Percentiles rank a stretch among this genome's conserved stretches.
Conservation (phyloP, 2,329 filamentous ascomycete species). For the Colletotrichum sp. region DNA sequence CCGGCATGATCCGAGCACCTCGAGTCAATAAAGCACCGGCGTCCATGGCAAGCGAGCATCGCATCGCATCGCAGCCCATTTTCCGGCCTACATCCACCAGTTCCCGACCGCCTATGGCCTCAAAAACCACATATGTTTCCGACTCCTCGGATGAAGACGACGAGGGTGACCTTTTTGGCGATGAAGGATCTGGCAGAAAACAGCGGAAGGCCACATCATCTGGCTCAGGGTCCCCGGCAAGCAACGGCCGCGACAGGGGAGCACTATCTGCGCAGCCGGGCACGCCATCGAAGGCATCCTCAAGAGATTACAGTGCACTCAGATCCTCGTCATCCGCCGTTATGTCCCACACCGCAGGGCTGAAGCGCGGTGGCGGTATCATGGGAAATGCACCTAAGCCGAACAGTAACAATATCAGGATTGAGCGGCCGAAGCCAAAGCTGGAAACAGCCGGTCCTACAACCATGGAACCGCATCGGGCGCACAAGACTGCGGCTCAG, state of each 20-base stretch:
- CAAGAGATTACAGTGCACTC: not conserved
- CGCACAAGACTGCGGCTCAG: not conserved
- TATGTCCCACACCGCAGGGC: not conserved
- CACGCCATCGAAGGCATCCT: not conserved
- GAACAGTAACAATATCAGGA: constrained; percentile 12
- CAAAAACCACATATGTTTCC: constrained; percentile 40
- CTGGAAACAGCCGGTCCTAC: not conserved
- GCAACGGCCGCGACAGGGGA: not conserved
- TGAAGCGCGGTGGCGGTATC: constrained; percentile 4
- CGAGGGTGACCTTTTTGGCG: constrained; percentile 1
- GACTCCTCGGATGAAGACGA: constrained; percentile 34
- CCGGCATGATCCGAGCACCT: constrained; percentile 40
- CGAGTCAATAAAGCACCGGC: constrained; percentile 45
- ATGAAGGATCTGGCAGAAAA: not conserved
- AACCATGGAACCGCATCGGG: not conserved
- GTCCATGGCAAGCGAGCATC: constrained; percentile 59
- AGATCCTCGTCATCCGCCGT: not conserved
- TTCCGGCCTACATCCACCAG: constrained; percentile 27
- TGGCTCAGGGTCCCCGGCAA: not conserved
- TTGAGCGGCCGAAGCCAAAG: constrained; percentile 5
- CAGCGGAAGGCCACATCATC: not conserved
- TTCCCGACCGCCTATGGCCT: not conserved
- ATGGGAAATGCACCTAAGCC: constrained; percentile 11
- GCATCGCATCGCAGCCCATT: constrained; percentile 45
- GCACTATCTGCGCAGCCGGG: not conserved